These are phyloP conservation scores for Staphylotrichum longicolle DNA, from an alignment of 495 filamentous ascomycete species.

Conservation along the genomic window DNA sequence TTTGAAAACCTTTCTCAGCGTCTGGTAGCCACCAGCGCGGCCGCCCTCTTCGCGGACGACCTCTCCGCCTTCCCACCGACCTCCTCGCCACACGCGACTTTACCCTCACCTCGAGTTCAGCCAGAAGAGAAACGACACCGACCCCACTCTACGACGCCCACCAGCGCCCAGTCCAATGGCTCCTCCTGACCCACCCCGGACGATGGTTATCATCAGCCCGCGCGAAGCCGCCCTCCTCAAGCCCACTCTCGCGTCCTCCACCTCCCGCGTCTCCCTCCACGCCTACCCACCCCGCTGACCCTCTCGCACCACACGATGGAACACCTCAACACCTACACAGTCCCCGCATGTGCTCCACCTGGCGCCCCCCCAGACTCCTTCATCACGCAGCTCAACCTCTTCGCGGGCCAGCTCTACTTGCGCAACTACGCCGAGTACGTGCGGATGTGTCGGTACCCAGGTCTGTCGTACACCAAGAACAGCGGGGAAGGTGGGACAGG, in stretches of 20 bases:
- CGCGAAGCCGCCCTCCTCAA: constrained; percentile 56
- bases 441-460: constrained; percentile 52
- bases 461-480: constrained; percentile 35
- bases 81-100: constrained; percentile 60
- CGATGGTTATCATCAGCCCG: constrained; percentile 59
- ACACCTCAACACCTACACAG: constrained; percentile 43
- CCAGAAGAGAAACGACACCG: too few species aligned
- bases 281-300: constrained; percentile 6
- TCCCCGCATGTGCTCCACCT: constrained; percentile 28
- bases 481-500: constrained; percentile 36
- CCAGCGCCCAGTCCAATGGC: constrained; percentile 58
- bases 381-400: constrained; percentile 58
- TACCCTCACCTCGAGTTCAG: too few species aligned
- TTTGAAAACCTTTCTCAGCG: too few species aligned
- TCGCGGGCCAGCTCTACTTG: constrained; percentile 67
- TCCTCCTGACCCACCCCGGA: constrained; percentile 43
- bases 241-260: constrained; percentile 27
- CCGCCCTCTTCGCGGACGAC: constrained; percentile 26
- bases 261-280: constrained; percentile 27
- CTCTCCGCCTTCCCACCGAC: constrained; percentile 37
- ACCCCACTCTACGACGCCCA: constrained; percentile 47
- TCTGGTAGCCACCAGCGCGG: constrained; percentile 32
- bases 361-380: constrained; percentile 27
- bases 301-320: constrained; percentile 50
- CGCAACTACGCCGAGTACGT: constrained; percentile 52